These are phyloP conservation scores for Trapa incisa DNA, from an alignment of 345 rosid species.

Conservation along the genomic window DNA sequence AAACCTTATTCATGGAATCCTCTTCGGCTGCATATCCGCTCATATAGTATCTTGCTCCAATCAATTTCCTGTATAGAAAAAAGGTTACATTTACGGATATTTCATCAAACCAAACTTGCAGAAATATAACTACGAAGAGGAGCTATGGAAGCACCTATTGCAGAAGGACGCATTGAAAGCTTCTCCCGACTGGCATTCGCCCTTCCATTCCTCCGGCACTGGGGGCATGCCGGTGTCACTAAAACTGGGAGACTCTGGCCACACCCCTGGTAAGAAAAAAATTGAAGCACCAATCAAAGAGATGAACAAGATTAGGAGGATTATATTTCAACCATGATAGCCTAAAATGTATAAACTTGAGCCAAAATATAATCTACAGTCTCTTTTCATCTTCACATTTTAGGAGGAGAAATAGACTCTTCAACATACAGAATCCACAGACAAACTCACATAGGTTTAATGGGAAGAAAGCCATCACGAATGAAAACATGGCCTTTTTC, in stretches of 20 bases:
- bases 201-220: conserved; percentile 35
- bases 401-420: too few species aligned
- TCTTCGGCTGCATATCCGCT: conserved; percentile 44
- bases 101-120: not conserved
- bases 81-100: not conserved
- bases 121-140: not conserved
- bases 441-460: too few species aligned
- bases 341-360: not conserved
- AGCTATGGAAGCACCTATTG: conserved; percentile 24
- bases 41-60: conserved; percentile 42
- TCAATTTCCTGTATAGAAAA: conserved; percentile 29
- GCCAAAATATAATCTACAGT: not conserved
- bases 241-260: conserved; percentile 52
- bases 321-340: not conserved
- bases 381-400: not conserved
- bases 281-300: not conserved
- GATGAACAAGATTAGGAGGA: too few species aligned
- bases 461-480: too few species aligned
- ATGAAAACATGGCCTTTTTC: not conserved
- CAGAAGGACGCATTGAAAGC: conserved; percentile 35
- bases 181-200: conserved; percentile 40
- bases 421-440: not conserved
- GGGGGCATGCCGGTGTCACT: conserved; percentile 31
- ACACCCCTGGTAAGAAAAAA: conserved; percentile 24
- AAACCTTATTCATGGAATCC: conserved; percentile 17